Evolutionary conservation across 805 yeast species (phyloP), one percentile per base, ranked within the genome.

Genomic region (Saccharomyces mikatae): DNA sequence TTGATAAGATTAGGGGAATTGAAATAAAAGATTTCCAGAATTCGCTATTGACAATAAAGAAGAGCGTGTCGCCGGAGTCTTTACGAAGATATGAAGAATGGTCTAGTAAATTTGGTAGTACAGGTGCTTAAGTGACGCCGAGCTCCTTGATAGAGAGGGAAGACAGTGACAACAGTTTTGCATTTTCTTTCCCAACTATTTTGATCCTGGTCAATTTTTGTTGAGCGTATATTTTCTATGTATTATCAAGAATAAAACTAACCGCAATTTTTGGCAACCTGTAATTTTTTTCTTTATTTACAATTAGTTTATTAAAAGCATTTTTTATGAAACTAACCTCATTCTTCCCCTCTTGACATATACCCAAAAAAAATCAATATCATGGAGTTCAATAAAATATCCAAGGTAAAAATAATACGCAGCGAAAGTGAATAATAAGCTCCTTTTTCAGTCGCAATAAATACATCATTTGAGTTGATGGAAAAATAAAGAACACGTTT

Each of bases 31-130:
- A 92, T 67, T 94, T 92, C 67, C 76, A 77, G 52, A 78, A 74
- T 41, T 87, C 96, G 57, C 76, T 92, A 76, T 80, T 80, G 54
- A 85, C 87, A 48, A 86, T 94, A 52, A 77, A 95, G 57, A 96
- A 96, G 17, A 87, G 96, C 73, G 98, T 94, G 10, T 85, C 95
- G 10, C 76, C 76, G 36, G 92, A 87, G 62, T 95, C 96, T 5
- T 74, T 92, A 53, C 71, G 73, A 41, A 81, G 82, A 60, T 94
- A 89, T 69, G 96, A 88, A 62, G 84, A 87, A 27, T 92, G 99
- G 98, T 94, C 97, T 1, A 69, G 74, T 46, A 76, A 84, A 65
- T 92, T 81, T 68, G 99, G 98, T 8, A 88, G 96, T 21, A 84
- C 90, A 11, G 97, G 97, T 27, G 96, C 88, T n/a, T 89, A 68